Base-by-base conservation (phyloP, 306 rosid genomes). In the Pterocarpus macrocarpus region DNA sequence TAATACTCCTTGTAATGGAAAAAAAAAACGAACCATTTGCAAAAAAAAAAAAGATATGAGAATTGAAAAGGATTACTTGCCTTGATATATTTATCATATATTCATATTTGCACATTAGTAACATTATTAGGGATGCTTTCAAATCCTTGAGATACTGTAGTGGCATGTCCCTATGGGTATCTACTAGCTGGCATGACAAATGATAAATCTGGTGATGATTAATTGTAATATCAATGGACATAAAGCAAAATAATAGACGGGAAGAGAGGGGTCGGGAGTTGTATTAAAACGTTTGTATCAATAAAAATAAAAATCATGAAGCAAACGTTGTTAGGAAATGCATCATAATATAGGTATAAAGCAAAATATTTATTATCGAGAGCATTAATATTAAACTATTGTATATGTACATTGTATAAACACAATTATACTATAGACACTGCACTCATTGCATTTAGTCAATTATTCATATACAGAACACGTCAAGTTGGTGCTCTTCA, bases 241-340 rank as follows among this genome's bases (percentile, higher is more conserved):
- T 33, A 33, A 30, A 62, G 67, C 41, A 62, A 33, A 62, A n/a
- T 73, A 12, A 36, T 16, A 8, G 7, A 57, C 12, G 22, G 11
- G 9, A 4, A 3, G 8, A 16, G 16, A 17, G 28, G 34, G 34
- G 64, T 2, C 36, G 13, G 16, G 36, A 30, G 7, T 56, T 47
- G 80, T 59, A 35, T 62, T 14, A 71, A 22, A 66, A 64, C 28
- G 87, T 67, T 85, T 85, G 87, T 22, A 22, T 22, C 28, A 22
- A 22, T 22, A 22, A 22, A 22, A 22, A 22, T 22, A 22, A 22
- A 22, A 22, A 22, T 22, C 28, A 22, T 22, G 28, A 22, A 22
- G 28, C 28, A 22, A 22, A 22, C 28, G 28, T 1, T 22, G 28
- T 22, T 22, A 22, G 28, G 28, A 22, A 22, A 22, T 22, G 28